These are phyloP conservation scores for Solanum clarkiae DNA, from an alignment of 257 asterid species.

Conservation along the genomic window DNA sequence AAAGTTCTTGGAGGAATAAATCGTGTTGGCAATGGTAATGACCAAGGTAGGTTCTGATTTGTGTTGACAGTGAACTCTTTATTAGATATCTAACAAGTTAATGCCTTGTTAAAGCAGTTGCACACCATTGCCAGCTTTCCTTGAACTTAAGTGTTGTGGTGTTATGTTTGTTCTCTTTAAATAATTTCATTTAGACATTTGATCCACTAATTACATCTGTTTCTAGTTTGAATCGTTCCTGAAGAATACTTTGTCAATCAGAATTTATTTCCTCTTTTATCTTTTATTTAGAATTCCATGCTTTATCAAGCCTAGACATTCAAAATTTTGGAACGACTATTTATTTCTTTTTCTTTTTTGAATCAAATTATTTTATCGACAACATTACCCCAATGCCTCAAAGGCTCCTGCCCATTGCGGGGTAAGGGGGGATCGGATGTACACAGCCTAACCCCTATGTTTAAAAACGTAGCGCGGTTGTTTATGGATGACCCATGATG, in stretches of 20 bases:
- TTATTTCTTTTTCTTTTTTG: not conserved
- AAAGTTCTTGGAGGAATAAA: constrained; percentile 97
- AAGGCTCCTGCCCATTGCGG: too few species aligned
- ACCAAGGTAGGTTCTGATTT: constrained; percentile 38
- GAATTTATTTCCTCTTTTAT: not conserved
- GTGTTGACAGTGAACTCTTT: not conserved
- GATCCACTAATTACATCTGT: not conserved
- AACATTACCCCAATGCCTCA: too few species aligned
- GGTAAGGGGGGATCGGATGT: too few species aligned
- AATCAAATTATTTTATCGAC: not conserved
- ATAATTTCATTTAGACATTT: not conserved
- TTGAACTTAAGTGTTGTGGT: not conserved
- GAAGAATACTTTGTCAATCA: not conserved
- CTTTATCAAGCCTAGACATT: not conserved
- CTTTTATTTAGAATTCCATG: not conserved
- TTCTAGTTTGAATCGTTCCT: not conserved
- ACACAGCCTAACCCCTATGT: too few species aligned
- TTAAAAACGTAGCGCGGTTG: too few species aligned
- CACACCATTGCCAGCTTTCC: not conserved
- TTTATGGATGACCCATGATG: too few species aligned
- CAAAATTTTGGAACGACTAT: not conserved
- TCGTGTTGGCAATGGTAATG: constrained; percentile 81
- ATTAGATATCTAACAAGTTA: not conserved
- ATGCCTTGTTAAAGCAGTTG: not conserved
- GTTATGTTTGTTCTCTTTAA: not conserved